Base-by-base conservation (phyloP, 768 basidiomycete species). In the Chalciporus pseudorubinellus region DNA sequence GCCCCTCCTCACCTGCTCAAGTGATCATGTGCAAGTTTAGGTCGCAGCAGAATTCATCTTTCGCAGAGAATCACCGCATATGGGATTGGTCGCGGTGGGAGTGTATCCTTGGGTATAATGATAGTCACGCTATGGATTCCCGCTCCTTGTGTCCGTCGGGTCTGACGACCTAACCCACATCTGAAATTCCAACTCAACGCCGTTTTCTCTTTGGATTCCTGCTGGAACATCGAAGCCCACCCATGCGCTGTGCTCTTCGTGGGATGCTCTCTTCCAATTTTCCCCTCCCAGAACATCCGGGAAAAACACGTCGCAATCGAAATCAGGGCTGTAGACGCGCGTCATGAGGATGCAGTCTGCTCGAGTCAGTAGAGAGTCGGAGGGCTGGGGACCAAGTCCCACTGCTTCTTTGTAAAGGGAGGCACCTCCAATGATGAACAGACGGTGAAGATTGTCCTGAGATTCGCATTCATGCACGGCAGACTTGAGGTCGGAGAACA, bases 391-490 rank as follows among this genome's bases (percentile, higher is more conserved):
- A 14, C 70, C 67, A 6, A 67, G 55, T 7, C 59, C 57, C 31
- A 97, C 77, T 12, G 84, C 75, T 52, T 87, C 83, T 31, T 74
- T 71, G 76, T 97, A 97, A 22, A 98, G 70, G 28, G 85, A 81
- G 7, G 91, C 83, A n/a, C 97, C 97, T 28, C 97, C 97, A 28
- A 97, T 97, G 58, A 98, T 73, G 73, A 98, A 98, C 24, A 72
- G 70, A 49, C 83, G 80, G 61, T 89, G 70, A 39, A 82, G 63
- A 18, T 58, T 55, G 39, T 47, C n/a, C 47, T 56, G 38, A 31
- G 36, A 51, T 12, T 36, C 50, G 22, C 62, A 50, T 1, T 39
- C 42, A 18, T 53, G 48, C 22, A 63, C 39, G 8, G 67, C 65
- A n/a, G 20, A 39, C 24, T 47, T 44, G 47, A 69, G 24, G 46